Base-by-base conservation (phyloP, 345 rosid genomes). In the Garcia nutans region DNA sequence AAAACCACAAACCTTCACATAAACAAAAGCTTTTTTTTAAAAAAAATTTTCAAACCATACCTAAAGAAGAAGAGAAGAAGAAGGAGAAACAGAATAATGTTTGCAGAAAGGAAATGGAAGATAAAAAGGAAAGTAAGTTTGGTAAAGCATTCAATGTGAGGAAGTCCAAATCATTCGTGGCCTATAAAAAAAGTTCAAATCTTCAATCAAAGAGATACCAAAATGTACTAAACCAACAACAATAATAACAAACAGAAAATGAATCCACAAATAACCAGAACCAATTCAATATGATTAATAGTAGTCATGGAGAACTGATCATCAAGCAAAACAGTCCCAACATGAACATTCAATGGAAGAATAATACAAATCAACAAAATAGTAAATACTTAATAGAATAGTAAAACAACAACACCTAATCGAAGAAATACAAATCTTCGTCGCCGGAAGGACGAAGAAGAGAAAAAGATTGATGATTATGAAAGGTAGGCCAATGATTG, bases 281-380 rank as follows among this genome's bases (percentile, higher is more conserved):
- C 93, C 97, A 85, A 91, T 96, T 84, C 81, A 22, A 91, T 81
- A 81, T 96, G 99, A 22, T 79, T 91, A 24, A 96, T 89, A 49
- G 96, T 93, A 10, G 98, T 93, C 74, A 88, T 91, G 0, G 99
- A 96, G 74, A 96, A 90, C 84, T 96, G 90, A 65, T 93, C 99
- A 33, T 71, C 85, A 1, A 93, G 66, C 24, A 88, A 45, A 55
- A 93, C 97, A 26, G 87, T 82, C n/a, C 98, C 98, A 11, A 88
- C 92, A 52, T 89, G 90, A 3, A 95, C 85, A 85, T 96, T 93
- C 70, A 93, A 64, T 0, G 98, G 99, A 37, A 96, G 92, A 75
- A 95, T 65, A 13, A 88, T 87, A n/a, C 78, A 84, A 74, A 92
- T 79, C 1, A 98, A 86, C 12, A 89, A 65, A 68, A 87, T 42